Percentiles rank a stretch among this genome's conserved stretches.
Evolutionary conservation across 352 stramenopile genomes (phyloP).

Genomic region (Blastocystis sp.): DNA sequence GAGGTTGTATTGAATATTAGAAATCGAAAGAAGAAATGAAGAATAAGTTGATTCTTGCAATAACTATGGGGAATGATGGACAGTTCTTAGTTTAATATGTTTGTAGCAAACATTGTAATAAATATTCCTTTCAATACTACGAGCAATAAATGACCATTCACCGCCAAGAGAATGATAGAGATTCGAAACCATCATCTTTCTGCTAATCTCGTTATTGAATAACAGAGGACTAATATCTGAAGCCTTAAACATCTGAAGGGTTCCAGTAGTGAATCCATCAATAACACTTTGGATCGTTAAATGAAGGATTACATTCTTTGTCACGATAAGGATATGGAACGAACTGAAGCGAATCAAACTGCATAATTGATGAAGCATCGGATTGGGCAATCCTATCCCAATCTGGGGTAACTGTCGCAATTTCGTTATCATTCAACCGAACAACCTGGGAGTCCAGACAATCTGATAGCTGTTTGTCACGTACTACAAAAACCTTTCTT

Average conservation of each 20-base stretch:
- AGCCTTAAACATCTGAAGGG: neutral
- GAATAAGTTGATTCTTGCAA: conserved; percentile 11
- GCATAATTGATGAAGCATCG: neutral
- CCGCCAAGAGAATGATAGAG: conserved; percentile 2
- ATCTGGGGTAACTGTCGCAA: neutral
- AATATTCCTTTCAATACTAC: neutral
- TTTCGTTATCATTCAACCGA: neutral
- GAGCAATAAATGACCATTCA: conserved; percentile 16
- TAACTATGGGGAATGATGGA: neutral
- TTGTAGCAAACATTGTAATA: conserved; percentile 34
- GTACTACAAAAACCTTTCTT: neutral
- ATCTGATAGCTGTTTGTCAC: neutral
- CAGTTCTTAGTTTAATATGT: conserved; percentile 12
- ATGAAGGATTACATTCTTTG: neutral
- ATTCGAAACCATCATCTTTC: conserved; percentile 39
- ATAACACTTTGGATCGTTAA: neutral
- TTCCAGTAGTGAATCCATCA: neutral
- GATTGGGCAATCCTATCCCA: neutral
- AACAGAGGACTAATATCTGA: neutral
- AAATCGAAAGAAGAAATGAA: conserved; percentile 35
- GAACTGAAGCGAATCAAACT: neutral
- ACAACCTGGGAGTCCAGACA: neutral
- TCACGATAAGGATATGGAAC: conserved; percentile 37
- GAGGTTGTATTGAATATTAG: neutral
- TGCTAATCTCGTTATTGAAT: neutral